Conservation (phyloP, 495 filamentous ascomycete genomes). For the Tuber umbilicatum region DNA sequence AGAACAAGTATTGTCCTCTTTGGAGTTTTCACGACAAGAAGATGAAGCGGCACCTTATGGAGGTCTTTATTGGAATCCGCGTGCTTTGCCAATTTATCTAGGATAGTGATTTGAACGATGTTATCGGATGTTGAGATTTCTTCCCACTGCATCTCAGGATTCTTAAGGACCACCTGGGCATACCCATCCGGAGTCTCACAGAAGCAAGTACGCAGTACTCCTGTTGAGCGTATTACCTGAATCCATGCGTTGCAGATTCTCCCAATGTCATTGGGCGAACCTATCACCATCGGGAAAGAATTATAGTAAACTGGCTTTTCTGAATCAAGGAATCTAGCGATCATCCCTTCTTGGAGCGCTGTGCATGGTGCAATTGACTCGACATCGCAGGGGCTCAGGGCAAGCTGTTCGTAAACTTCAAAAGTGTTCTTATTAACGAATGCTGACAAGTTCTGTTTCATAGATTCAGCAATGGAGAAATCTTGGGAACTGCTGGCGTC, state of each 20-base stretch:
- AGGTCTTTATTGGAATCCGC: constrained; percentile 44
- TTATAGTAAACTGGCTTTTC: constrained; percentile 61
- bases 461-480: constrained; percentile 33
- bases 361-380: constrained; percentile 70
- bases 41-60: constrained; percentile 40
- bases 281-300: constrained; percentile 56
- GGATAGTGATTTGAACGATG: constrained; percentile 40
- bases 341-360: constrained; percentile 72
- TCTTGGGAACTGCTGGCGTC: constrained; percentile 40
- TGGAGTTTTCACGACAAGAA: constrained; percentile 45
- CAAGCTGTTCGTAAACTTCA: constrained; percentile 48
- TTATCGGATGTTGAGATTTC: constrained; percentile 32
- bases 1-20: constrained; percentile 48
- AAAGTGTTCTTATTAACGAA: constrained; percentile 52
- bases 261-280: constrained; percentile 43
- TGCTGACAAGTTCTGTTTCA: constrained; percentile 53
- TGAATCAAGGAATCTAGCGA: constrained; percentile 57
- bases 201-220: constrained; percentile 63
- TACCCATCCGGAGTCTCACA: constrained; percentile 61
- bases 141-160: constrained; percentile 48
- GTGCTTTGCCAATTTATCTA: constrained; percentile 43
- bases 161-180: constrained; percentile 59
- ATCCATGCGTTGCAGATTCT: constrained; percentile 51
- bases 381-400: constrained; percentile 48
- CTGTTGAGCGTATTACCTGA: constrained; percentile 45